Evolutionary conservation across 345 rosid genomes (phyloP).

Genomic region (Brassica carinata): DNA sequence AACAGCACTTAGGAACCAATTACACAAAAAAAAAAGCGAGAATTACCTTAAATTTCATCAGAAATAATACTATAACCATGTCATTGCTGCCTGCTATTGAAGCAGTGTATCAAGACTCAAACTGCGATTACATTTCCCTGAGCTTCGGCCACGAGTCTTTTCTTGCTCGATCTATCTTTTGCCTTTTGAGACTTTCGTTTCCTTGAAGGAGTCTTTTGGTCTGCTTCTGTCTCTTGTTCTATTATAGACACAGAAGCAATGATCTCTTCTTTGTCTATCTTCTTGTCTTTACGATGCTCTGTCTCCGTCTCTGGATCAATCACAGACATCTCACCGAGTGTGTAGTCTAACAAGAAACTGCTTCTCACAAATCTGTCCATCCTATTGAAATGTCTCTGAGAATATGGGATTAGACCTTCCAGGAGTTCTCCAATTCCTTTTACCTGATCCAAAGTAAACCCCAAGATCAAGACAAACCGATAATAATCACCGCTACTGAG

Average conservation of each 20-base stretch:
- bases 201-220: conserved; percentile 46
- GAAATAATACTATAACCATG: neutral
- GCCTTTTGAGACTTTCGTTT: conserved; percentile 64
- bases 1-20: neutral
- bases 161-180: conserved; percentile 55
- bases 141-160: conserved; percentile 47
- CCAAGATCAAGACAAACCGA: conserved; percentile 16
- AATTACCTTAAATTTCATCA: neutral
- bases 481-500: neutral
- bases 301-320: conserved; percentile 55
- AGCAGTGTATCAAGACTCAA: conserved; percentile 34
- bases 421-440: conserved; percentile 81
- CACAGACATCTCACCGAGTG: conserved; percentile 78
- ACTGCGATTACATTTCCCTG: conserved; percentile 42
- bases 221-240: conserved; percentile 31
- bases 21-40: conserved; percentile 9
- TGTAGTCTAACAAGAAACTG: conserved; percentile 83
- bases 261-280: conserved; percentile 8
- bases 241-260: conserved; percentile 20
- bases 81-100: neutral
- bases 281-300: conserved; percentile 12
- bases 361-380: conserved; percentile 82
- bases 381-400: conserved; percentile 85
- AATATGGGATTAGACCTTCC: conserved; percentile 87
- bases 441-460: conserved; percentile 45